Base-by-base conservation (phyloP, 441 rosid species). In the Iberis amara region DNA sequence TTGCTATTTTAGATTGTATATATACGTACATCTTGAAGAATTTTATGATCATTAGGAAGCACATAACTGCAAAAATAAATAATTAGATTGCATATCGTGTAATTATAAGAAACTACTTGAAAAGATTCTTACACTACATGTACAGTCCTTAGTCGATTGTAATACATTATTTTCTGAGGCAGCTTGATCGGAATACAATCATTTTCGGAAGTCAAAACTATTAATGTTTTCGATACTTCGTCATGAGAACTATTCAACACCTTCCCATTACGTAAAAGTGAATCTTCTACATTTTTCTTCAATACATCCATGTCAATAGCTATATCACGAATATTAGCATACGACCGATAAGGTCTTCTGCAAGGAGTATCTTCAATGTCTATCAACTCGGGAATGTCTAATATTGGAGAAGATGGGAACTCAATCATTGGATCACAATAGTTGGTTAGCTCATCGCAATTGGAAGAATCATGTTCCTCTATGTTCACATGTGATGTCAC, bases 31-130 rank as follows among this genome's bases (percentile, higher is more conserved):
- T 69, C 72, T 14, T 65, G 26, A 39, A 92, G 78, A 40, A 92
- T 89, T 62, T 85, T 80, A 66, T 92, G 99, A 12, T 75, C 62
- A 76, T 89, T 96, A 39, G 95, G 96, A 74, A 89, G 79, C 68
- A 82, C 86, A 63, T 89, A 89, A 28, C 99, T 92, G 82, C 73
- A 81, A 73, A 63, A 57, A 18, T 18, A 70, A 48, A 42, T 3
- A 36, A 9, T 11, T 39, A 52, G 21, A 23, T 54, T 15, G 41
- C 3, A 47, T 10, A 11, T 31, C 10, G 6, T 2, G 7, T 31
- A 5, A 0, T 2, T 40, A 64, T 5, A 55, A 38, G 47, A 43
- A 6, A 27, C 52, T 23, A 0, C 14, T 52, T 14, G 10, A 18
- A 8, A 55, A 14, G 6, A 8, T 24, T 73, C 85, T 80, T 73